These are phyloP conservation scores for Penicillium egyptiacum DNA, from an alignment of 495 filamentous ascomycete species.

Conservation along the genomic window DNA sequence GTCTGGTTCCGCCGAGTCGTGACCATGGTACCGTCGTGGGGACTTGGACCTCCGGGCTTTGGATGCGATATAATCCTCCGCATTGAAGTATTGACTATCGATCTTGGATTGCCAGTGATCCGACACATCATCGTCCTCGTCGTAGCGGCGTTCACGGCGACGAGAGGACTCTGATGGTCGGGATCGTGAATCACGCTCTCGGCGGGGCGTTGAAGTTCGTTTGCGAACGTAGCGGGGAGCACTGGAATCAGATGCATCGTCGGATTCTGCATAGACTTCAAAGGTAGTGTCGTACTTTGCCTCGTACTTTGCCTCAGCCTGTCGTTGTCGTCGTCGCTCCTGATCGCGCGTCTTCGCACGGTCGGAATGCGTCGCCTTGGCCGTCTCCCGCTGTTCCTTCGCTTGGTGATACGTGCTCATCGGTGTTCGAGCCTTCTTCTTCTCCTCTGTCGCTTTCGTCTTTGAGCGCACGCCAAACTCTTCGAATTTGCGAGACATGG, in stretches of 20 bases:
- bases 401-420: constrained; percentile 25
- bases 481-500: constrained; percentile 44
- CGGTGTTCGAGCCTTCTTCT: constrained; percentile 39
- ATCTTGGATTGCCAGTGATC: constrained; percentile 33
- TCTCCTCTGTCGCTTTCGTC: constrained; percentile 34
- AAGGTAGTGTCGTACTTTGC: constrained; percentile 41
- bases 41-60: constrained; percentile 35
- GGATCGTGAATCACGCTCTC: constrained; percentile 21
- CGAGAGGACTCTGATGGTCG: constrained; percentile 22
- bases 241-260: constrained; percentile 35
- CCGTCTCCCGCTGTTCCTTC: constrained; percentile 36
- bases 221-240: not conserved
- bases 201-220: constrained; percentile 4
- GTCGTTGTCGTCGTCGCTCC: constrained; percentile 51
- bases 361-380: constrained; percentile 35
- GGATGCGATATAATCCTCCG: constrained; percentile 45
- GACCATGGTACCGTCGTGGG: constrained; percentile 32
- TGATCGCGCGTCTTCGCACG: constrained; percentile 51
- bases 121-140: constrained; percentile 31
- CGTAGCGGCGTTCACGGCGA: constrained; percentile 21
- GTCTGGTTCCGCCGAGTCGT: constrained; percentile 42
- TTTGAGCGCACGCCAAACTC: constrained; percentile 42
- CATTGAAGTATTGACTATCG: constrained; percentile 25
- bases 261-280: constrained; percentile 34
- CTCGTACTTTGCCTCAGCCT: constrained; percentile 47